Evolutionary conservation across 2,329 filamentous ascomycete genomes (phyloP), one percentile per base, ranked within the genome.

Genomic region (Pyricularia grisea): DNA sequence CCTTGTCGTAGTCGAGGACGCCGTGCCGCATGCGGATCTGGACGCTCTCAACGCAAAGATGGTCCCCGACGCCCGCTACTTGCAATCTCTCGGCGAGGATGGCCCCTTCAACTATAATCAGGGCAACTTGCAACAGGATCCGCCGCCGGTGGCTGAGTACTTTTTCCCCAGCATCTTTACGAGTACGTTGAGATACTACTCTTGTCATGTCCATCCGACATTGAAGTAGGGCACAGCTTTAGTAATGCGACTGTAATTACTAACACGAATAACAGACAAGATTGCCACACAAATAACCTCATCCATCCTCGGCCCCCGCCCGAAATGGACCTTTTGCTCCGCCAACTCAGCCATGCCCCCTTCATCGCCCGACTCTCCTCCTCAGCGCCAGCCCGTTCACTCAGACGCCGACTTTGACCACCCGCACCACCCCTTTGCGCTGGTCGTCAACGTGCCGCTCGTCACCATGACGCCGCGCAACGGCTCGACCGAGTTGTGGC

Each of bases 41-140:
- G 84, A 89, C 72, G 73, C 74, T 7, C 77, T 90, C 55, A 89
- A 90, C 73, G 71, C 72, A 65, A 85, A 84, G 71, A 90, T 90
- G 87, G 80, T 86, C 0, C 50, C 84, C 65, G 87, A 90, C 74
- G 87, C 87, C 1, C 79, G 79, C 2, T 73, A 75, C 3, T 78
- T 90, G 2, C 84, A 85, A 69, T 78, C 77, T 0, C 77, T 79
- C 36, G 85, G 85, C 1, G 81, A 87, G 25, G 80, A 85, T 20
- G 82, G 83, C 0, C 85, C 85, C 0, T 90, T 84, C 78, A 89
- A 89, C 72, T 89, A 89, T 74, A 88, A 89, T 73, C 82, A 82
- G 66, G 85, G 84, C 1, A 90, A 88, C 71, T 78, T 88, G 42
- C 87, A 89, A 71, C 87, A 89, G 73, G 86, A 88, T 71, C 80